Evolutionary conservation across 129 eudicot species (phyloP), one percentile per base, ranked within the genome.

Genomic region (Mikania micrantha): DNA sequence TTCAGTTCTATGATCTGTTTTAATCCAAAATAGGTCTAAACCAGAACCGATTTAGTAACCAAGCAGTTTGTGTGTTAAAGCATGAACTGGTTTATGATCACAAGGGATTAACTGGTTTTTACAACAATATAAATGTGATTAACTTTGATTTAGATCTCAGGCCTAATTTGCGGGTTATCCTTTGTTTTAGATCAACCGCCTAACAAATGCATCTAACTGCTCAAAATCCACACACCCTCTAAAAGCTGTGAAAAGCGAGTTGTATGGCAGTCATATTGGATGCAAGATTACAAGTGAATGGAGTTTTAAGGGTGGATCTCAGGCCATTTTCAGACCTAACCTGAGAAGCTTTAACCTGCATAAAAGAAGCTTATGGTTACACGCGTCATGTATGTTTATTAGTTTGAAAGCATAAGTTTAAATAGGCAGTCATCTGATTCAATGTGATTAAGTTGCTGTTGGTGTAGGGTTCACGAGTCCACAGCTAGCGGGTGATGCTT

Each of bases 401-500:
- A 71, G 42, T 27, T 31, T 47, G 53, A 36, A 68, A 58, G 40
- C 52, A 34, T n/a, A 19, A 21, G 28, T 12, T 74, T 52, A 9
- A 21, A 9, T 62, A 11, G 66, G 44, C 61, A 11, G 4, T 42
- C 34, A 21, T 47, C 60, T 35, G 39, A 41, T 27, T 13, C 17
- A 40, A 40, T 22, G 27, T 49, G 47, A 38, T 27, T 27, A 74
- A 52, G 27, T n/a, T 39, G 53, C 9, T 63, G 3, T 56, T 2
- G 38, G 24, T 78, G 74, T 76, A 88, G 91, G 91, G 85, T 50
- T 84, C 56, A 22, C 82, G 7, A 71, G 47, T 75, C 40, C 92
- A 35, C 85, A 93, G 54, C 59, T 88, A 68, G 96, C 95, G 13
- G 77, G 85, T 21, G 75, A 78, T 85, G 90, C 76, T 67, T 93